Conservation (phyloP, 306 rosid genomes). For the Acacia melanoxylon region DNA sequence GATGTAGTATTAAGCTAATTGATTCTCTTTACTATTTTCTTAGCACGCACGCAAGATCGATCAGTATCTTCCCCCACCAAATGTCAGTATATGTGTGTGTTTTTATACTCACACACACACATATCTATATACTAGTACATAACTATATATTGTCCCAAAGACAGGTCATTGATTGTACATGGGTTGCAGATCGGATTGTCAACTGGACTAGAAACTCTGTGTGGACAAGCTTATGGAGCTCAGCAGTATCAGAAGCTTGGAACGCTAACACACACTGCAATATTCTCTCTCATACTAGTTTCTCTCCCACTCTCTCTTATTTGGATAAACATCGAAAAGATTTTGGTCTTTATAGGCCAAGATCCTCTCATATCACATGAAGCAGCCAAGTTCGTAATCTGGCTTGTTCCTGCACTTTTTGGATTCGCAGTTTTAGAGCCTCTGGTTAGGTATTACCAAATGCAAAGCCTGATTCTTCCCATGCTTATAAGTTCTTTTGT, state of each 20-base stretch:
- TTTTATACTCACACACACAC: no score
- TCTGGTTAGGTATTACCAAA: no score
- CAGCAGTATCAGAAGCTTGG: constrained; percentile 40
- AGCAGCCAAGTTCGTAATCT: no score
- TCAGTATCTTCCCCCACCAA: background rate
- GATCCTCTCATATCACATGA: no score
- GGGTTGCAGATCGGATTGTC: constrained; percentile 48
- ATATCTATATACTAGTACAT: no score
- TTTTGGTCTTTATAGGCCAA: constrained; percentile 46
- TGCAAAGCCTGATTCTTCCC: constrained; percentile 47
- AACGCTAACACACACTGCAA: background rate
- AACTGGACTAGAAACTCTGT: constrained; percentile 46
- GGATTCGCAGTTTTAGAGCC: no score
- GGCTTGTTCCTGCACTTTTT: no score
- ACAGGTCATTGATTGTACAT: background rate
- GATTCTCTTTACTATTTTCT: background rate
- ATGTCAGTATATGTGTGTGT: no score
- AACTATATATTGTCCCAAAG: background rate
- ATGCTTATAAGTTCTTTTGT: no score
- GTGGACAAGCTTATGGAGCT: constrained; percentile 58
- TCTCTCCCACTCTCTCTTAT: constrained; percentile 36
- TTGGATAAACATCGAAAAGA: constrained; percentile 47
- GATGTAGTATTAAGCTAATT: background rate
- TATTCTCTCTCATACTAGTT: background rate
- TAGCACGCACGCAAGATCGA: background rate